Percentiles rank a stretch among this genome's conserved stretches.
Conservation (phyloP, 768 basidiomycete genomes). For the Lepiota subincarnata region DNA sequence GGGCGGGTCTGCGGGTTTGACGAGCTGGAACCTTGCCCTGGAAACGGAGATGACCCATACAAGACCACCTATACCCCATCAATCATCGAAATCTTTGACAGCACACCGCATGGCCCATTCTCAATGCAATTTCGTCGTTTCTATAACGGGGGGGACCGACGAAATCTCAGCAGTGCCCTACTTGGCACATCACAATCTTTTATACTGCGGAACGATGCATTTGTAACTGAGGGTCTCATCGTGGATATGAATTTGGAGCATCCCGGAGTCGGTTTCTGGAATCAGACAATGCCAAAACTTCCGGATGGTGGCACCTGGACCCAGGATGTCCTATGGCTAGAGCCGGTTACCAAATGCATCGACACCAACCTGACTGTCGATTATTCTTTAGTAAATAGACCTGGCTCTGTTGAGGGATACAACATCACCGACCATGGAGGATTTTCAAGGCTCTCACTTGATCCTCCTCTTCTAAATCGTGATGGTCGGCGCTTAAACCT, state of each 20-base stretch:
- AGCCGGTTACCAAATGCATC: neutral
- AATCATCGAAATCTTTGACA: neutral
- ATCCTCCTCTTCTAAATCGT: constrained; percentile 13
- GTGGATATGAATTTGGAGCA: neutral
- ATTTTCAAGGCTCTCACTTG: neutral
- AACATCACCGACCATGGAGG: constrained; percentile 1
- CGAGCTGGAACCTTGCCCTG: no score
- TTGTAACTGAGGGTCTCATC: neutral
- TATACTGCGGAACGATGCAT: neutral
- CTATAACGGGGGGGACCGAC: neutral
- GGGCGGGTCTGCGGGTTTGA: no score
- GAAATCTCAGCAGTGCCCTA: neutral
- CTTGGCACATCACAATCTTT: neutral
- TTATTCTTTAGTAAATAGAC: neutral
- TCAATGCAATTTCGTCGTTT: neutral
- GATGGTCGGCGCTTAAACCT: constrained; percentile 17
- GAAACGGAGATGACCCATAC: constrained; percentile 3
- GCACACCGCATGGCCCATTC: constrained; percentile 1
- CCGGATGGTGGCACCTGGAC: neutral
- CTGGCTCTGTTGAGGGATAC: neutral
- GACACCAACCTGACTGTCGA: neutral
- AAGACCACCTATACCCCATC: neutral
- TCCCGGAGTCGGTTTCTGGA: constrained; percentile 5
- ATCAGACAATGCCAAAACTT: neutral
- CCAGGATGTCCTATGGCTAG: constrained; percentile 1